These are phyloP conservation scores for Fusarium compactum DNA, from an alignment of 2,329 filamentous ascomycete species.

Conservation along the genomic window DNA sequence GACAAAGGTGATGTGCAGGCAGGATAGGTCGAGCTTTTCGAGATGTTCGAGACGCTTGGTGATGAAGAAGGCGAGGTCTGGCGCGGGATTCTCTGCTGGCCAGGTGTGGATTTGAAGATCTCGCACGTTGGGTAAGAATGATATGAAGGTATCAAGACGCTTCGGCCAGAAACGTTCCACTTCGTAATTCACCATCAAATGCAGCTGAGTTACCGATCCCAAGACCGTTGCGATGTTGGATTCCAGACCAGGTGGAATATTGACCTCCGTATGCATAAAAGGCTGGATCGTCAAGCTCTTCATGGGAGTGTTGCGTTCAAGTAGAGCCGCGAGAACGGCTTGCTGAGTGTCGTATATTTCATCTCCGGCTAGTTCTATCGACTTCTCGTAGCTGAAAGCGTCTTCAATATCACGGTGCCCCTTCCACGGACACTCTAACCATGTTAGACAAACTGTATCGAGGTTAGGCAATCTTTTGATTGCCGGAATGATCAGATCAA, in stretches of 20 bases:
- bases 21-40: slow-evolving; percentile 31
- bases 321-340: slow-evolving; percentile 35
- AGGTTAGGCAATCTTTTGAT: slow-evolving; percentile 38
- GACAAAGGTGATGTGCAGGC: slow-evolving; percentile 28
- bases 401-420: slow-evolving; percentile 3
- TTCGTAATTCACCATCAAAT: slow-evolving; percentile 16
- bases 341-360: slow-evolving; percentile 36
- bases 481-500: slow-evolving; percentile 26
- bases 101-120: slow-evolving; percentile 26
- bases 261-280: slow-evolving; percentile 17
- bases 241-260: slow-evolving; percentile 17
- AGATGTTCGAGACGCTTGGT: slow-evolving; percentile 36
- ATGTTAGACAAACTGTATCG: slow-evolving; percentile 41
- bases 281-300: slow-evolving; percentile 40
- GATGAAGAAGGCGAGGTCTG: slow-evolving; percentile 31
- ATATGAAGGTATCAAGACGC: slow-evolving; percentile 37
- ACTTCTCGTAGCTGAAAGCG: slow-evolving; percentile 31
- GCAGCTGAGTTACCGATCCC: slow-evolving; percentile 27
- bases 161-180: slow-evolving; percentile 24
- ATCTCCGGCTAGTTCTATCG: slow-evolving; percentile 29
- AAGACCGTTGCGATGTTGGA: slow-evolving; percentile 14
- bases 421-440: slow-evolving; percentile 42
- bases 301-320: slow-evolving; percentile 24
- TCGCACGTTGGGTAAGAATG: slow-evolving; percentile 36
- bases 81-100: slow-evolving; percentile 3